Evolutionary conservation across 176 grass and related monocot species (phyloP).

Genomic region (Eleusine coracana): DNA sequence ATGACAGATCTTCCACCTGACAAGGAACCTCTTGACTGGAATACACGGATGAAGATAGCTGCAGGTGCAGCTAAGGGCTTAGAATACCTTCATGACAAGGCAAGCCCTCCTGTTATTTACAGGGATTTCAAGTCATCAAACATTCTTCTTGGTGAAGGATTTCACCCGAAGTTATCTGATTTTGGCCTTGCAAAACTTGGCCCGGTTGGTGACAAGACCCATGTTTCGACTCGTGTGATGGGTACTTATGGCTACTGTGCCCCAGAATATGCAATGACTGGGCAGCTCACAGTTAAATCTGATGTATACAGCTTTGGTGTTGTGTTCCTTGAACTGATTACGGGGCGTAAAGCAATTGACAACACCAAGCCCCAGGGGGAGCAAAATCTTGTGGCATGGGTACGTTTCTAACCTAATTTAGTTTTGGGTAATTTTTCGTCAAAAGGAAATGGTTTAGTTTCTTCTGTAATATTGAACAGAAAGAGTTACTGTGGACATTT

Average conservation of each 20-base stretch:
- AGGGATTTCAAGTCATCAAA: slow-evolving; percentile 94
- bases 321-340: slow-evolving; percentile 90
- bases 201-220: slow-evolving; percentile 91
- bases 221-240: slow-evolving; percentile 93
- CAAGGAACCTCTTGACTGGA: slow-evolving; percentile 88
- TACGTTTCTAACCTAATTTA: slow-evolving; percentile 47
- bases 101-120: slow-evolving; percentile 83
- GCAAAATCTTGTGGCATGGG: slow-evolving; percentile 95
- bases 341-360: slow-evolving; percentile 87
- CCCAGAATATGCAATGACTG: slow-evolving; percentile 95
- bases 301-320: slow-evolving; percentile 95
- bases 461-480: not conserved
- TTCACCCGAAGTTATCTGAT: slow-evolving; percentile 81
- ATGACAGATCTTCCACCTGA: slow-evolving; percentile 75
- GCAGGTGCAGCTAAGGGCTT: slow-evolving; percentile 91
- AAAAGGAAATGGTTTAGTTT: not conserved
- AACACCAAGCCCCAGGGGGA: slow-evolving; percentile 66
- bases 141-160: slow-evolving; percentile 86
- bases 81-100: slow-evolving; percentile 91
- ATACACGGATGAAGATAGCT: slow-evolving; percentile 90
- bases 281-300: slow-evolving; percentile 83
- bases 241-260: slow-evolving; percentile 93
- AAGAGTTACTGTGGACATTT: not conserved
- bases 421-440: not conserved
- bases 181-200: slow-evolving; percentile 93